Percentiles rank a stretch among this genome's conserved stretches.
Conservation (phyloP, 225 moss, liverwort and hornwort species). For the Thuidium tamariscinum region DNA sequence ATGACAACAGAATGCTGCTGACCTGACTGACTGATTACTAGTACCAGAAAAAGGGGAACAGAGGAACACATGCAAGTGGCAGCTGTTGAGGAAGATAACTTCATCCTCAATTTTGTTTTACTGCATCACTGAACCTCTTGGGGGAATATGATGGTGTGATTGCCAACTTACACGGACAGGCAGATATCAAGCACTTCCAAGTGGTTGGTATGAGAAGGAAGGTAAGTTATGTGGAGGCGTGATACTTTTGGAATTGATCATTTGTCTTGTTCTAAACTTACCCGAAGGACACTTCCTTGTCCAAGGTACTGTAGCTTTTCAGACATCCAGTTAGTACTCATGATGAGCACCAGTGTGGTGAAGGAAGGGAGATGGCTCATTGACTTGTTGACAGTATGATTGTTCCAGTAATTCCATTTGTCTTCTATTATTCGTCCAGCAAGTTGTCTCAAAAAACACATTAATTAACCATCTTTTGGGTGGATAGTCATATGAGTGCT, state of each 20-base stretch:
- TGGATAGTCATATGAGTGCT: too few species aligned
- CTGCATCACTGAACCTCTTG: neutral
- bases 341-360: neutral
- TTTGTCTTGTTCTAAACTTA: neutral
- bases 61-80: conserved; percentile 4
- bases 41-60: neutral
- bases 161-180: neutral
- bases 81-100: neutral
- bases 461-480: too few species aligned
- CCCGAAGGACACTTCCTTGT: neutral
- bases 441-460: neutral
- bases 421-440: neutral
- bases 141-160: neutral
- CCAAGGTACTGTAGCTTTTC: neutral
- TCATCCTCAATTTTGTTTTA: neutral
- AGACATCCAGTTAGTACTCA: neutral
- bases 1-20: conserved; percentile 6
- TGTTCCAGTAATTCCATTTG: neutral
- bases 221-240: neutral
- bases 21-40: neutral
- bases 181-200: neutral
- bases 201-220: neutral
- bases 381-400: neutral
- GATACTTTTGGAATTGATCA: neutral
- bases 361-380: neutral